phyloP scores from a whole-genome alignment of 2,329 filamentous ascomycete genomes.

The Acarospora socialis region DNA sequence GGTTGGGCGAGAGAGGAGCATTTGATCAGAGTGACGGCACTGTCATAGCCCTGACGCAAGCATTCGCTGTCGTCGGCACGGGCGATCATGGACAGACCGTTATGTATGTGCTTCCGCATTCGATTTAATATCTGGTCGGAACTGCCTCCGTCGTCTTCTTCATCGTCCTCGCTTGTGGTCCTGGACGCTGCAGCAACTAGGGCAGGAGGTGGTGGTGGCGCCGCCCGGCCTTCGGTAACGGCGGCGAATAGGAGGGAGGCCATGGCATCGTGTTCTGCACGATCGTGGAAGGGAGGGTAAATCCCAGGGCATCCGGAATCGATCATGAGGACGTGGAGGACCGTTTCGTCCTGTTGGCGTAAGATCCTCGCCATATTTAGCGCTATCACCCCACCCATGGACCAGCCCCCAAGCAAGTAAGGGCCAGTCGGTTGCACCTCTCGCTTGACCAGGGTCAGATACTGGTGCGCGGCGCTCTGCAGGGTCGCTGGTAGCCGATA shows the following conservation, averaged over 20 bases:
- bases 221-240: conserved; percentile 2
- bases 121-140: conserved; percentile 6
- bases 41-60: conserved; percentile 1
- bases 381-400: conserved; percentile 14
- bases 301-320: conserved; percentile 14
- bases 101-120: conserved; percentile 11
- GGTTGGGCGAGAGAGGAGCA: conserved; percentile 3
- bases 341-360: conserved; percentile 7
- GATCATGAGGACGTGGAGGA: conserved; percentile 15
- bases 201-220: background rate
- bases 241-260: conserved; percentile 7
- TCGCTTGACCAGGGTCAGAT: conserved; percentile 11
- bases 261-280: conserved; percentile 4
- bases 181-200: background rate
- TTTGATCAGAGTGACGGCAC: conserved; percentile 9
- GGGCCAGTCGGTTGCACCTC: conserved; percentile 12
- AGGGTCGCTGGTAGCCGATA: conserved; percentile 12
- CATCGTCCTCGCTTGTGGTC: conserved; percentile 4
- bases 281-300: conserved; percentile 5
- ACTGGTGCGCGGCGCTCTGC: conserved; percentile 12
- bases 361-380: conserved; percentile 15
- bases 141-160: conserved; percentile 6
- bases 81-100: conserved; percentile 8
- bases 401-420: conserved; percentile 13
- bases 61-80: conserved; percentile 1